phyloP scores from a whole-genome alignment of 805 yeast species.

The Yamadazyma paraphyllophila region DNA sequence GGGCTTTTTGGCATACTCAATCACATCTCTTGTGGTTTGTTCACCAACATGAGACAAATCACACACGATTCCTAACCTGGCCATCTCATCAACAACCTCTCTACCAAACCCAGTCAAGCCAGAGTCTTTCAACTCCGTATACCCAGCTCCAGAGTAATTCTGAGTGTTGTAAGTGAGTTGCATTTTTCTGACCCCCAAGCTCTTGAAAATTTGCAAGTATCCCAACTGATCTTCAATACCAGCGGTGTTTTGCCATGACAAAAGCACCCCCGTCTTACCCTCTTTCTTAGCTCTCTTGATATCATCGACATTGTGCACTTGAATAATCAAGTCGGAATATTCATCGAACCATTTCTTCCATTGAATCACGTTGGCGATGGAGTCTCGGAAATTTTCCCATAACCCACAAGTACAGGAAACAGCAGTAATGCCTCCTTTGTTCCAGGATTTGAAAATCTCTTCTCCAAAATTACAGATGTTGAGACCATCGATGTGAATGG shows the following conservation, averaged over 20 bases:
- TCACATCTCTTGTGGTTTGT: conserved; percentile 13
- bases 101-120: conserved; percentile 15
- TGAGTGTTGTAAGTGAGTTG: conserved; percentile 16
- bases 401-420: conserved; percentile 13
- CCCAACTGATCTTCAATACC: conserved; percentile 16
- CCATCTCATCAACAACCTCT: conserved; percentile 16
- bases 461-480: conserved; percentile 13
- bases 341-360: conserved; percentile 15
- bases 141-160: conserved; percentile 15
- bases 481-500: conserved; percentile 12
- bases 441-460: conserved; percentile 12
- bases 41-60: conserved; percentile 16
- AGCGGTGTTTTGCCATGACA: conserved; percentile 16
- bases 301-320: conserved; percentile 13
- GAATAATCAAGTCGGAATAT: conserved; percentile 11
- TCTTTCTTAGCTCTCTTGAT: conserved; percentile 11
- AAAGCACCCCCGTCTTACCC: conserved; percentile 13
- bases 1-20: conserved; percentile 14
- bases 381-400: conserved; percentile 13
- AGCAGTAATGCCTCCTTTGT: conserved; percentile 12
- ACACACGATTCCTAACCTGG: conserved; percentile 14
- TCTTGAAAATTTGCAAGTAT: conserved; percentile 13
- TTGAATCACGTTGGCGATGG: conserved; percentile 12
- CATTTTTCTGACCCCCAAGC: conserved; percentile 15
- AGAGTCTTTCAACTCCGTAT: conserved; percentile 14